A percentile compares a stretch with the other conserved stretches of the same genome.
Evolutionary conservation across 2,329 filamentous ascomycete species (phyloP).

Genomic region (Laburnicola sp.): DNA sequence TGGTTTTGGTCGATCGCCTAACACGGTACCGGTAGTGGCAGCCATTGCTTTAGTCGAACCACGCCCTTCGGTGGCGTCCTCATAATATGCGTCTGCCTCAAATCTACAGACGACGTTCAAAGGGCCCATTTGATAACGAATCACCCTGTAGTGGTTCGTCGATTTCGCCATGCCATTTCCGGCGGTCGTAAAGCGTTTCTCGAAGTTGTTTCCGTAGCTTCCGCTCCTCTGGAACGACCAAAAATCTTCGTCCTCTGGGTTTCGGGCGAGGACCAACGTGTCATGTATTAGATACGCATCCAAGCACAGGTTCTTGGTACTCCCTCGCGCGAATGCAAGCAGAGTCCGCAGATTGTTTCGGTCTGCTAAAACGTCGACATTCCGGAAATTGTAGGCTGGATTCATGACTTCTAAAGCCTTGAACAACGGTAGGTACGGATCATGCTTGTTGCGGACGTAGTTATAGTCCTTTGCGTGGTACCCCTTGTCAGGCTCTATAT

Average conservation of each 20-base stretch:
- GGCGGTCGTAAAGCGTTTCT: slow-evolving; percentile 29
- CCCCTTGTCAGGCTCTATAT: slow-evolving; percentile 24
- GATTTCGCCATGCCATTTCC: slow-evolving; percentile 28
- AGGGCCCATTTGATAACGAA: slow-evolving; percentile 32
- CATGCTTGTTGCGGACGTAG: slow-evolving; percentile 28
- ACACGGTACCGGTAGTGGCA: slow-evolving; percentile 18
- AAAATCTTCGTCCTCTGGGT: slow-evolving; percentile 28
- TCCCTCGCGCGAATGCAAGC: slow-evolving; percentile 31
- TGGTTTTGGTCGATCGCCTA: slow-evolving; percentile 10
- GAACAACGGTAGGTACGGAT: slow-evolving; percentile 34
- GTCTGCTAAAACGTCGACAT: slow-evolving; percentile 33
- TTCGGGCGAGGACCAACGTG: slow-evolving; percentile 33
- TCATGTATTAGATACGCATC: slow-evolving; percentile 28
- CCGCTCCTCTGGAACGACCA: slow-evolving; percentile 20
- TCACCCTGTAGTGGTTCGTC: slow-evolving; percentile 36
- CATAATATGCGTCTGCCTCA: slow-evolving; percentile 36
- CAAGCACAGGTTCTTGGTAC: slow-evolving; percentile 27
- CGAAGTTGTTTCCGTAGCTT: slow-evolving; percentile 31
- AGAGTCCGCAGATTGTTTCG: slow-evolving; percentile 35
- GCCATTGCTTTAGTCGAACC: slow-evolving; percentile 11
- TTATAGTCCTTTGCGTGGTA: slow-evolving; percentile 33
- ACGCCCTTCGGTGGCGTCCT: slow-evolving; percentile 18
- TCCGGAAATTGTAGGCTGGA: slow-evolving; percentile 21
- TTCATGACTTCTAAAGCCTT: slow-evolving; percentile 30
- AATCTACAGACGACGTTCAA: slow-evolving; percentile 32